Conservation (phyloP, 2,329 filamentous ascomycete species). For the Beauveria scarabaeidicola region DNA sequence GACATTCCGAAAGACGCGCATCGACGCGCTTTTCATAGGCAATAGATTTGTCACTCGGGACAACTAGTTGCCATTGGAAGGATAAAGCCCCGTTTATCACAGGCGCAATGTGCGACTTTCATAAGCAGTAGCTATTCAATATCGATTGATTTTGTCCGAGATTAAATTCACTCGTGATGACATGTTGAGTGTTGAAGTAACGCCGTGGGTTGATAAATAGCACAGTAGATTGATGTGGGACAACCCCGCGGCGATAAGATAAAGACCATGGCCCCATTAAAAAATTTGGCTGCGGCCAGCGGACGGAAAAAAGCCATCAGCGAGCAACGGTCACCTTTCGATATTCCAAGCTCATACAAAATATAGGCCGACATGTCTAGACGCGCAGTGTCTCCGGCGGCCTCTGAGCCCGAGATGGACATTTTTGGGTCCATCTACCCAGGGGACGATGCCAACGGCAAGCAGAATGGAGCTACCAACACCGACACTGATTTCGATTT, state of each 20-base stretch:
- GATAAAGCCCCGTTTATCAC: neutral
- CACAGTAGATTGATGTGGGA: no score
- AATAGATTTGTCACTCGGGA: neutral
- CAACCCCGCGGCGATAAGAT: slow-evolving; percentile 32
- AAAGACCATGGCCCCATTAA: slow-evolving; percentile 20
- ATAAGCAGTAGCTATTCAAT: no score
- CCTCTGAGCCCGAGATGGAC: slow-evolving; percentile 86
- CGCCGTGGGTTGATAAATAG: no score
- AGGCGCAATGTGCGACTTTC: neutral
- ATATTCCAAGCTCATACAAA: neutral
- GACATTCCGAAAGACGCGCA: slow-evolving; percentile 3
- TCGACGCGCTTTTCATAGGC: neutral
- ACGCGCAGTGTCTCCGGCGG: slow-evolving; percentile 69
- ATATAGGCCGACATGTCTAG: slow-evolving; percentile 49
- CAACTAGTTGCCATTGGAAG: neutral
- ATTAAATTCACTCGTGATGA: no score
- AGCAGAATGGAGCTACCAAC: slow-evolving; percentile 26
- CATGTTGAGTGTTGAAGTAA: no score
- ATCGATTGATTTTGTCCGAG: no score
- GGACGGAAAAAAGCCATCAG: neutral
- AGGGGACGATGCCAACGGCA: slow-evolving; percentile 44
- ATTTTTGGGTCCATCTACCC: slow-evolving; percentile 73
- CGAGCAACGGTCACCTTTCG: neutral
- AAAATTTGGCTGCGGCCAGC: slow-evolving; percentile 21
- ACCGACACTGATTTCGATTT: slow-evolving; percentile 42